Evolutionary conservation across 2,329 filamentous ascomycete genomes (phyloP).

Genomic region (Hymenoscyphus albidus): DNA sequence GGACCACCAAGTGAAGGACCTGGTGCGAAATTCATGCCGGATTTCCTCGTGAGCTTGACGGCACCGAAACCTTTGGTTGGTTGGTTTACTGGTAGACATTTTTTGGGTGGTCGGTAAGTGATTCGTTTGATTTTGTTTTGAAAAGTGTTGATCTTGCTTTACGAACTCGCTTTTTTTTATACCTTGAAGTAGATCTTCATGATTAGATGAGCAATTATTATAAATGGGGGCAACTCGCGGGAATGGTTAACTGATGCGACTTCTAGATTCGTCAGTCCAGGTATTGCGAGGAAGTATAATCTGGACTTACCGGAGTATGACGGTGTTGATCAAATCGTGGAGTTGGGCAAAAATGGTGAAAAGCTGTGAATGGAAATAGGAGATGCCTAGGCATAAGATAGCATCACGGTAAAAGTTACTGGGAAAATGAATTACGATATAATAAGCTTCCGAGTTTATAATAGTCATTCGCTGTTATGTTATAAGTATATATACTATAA

Average conservation of each 20-base stretch:
- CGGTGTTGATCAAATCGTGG: slow-evolving; percentile 85
- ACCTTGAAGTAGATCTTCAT: too few species aligned
- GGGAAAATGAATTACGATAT: too few species aligned
- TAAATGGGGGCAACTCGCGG: neutral
- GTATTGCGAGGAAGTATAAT: slow-evolving; percentile 79
- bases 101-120: slow-evolving; percentile 75
- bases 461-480: too few species aligned
- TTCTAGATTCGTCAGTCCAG: slow-evolving; percentile 69
- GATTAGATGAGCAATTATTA: neutral
- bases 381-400: too few species aligned
- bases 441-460: too few species aligned
- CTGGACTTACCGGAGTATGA: slow-evolving; percentile 79
- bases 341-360: slow-evolving; percentile 53
- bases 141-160: neutral
- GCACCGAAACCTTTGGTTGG: slow-evolving; percentile 88
- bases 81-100: slow-evolving; percentile 83
- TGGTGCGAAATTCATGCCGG: slow-evolving; percentile 76
- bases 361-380: slow-evolving; percentile 34
- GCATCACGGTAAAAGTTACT: too few species aligned
- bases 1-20: slow-evolving; percentile 76
- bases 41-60: slow-evolving; percentile 79
- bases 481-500: too few species aligned
- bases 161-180: too few species aligned
- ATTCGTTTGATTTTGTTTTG: neutral
- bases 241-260: neutral